A percentile compares a stretch with the other conserved stretches of the same genome.
These are phyloP conservation scores for Diplodia mutila DNA, from an alignment of 2,329 filamentous ascomycete genomes.

Conservation along the genomic window DNA sequence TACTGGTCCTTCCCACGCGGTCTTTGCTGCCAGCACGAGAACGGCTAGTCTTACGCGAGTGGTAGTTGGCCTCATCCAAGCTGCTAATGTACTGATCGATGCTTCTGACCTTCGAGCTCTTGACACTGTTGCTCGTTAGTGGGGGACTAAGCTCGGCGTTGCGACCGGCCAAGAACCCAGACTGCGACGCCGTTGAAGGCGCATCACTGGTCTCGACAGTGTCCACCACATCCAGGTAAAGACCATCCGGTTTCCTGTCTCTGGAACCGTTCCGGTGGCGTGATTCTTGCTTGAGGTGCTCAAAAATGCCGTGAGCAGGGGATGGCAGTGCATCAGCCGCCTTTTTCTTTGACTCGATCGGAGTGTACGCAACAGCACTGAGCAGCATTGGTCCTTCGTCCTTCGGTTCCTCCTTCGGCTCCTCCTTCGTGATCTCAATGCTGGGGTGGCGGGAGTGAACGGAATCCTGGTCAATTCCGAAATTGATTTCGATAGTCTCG, in stretches of 20 bases:
- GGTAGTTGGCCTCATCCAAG: conserved; percentile 74
- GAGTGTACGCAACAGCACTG: conserved; percentile 41
- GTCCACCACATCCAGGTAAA: conserved; percentile 56
- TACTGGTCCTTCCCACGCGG: conserved; percentile 6
- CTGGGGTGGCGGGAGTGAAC: conserved; percentile 11
- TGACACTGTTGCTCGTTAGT: conserved; percentile 52
- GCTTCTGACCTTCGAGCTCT: conserved; percentile 64
- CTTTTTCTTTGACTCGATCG: conserved; percentile 32
- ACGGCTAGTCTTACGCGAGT: conserved; percentile 45
- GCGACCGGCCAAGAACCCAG: conserved; percentile 30
- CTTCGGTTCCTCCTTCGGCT: conserved; percentile 53
- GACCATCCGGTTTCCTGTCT: conserved; percentile 75
- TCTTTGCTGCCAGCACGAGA: conserved; percentile 50
- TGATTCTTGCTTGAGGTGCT: conserved; percentile 62
- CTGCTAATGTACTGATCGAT: conserved; percentile 87
- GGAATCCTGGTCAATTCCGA: neutral
- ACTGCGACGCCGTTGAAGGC: conserved; percentile 34
- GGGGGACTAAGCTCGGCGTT: conserved; percentile 58
- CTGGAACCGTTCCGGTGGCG: conserved; percentile 71
- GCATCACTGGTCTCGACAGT: conserved; percentile 40
- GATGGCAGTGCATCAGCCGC: conserved; percentile 66
- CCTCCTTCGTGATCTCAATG: conserved; percentile 15
- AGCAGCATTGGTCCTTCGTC: conserved; percentile 51
- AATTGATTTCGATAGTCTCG: conserved; percentile 17
- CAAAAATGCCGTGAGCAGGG: conserved; percentile 66